A percentile compares a stretch with the other conserved stretches of the same genome.
Evolutionary conservation across 2,329 filamentous ascomycete genomes (phyloP).

Genomic region (Taxawa tesnikishii): DNA sequence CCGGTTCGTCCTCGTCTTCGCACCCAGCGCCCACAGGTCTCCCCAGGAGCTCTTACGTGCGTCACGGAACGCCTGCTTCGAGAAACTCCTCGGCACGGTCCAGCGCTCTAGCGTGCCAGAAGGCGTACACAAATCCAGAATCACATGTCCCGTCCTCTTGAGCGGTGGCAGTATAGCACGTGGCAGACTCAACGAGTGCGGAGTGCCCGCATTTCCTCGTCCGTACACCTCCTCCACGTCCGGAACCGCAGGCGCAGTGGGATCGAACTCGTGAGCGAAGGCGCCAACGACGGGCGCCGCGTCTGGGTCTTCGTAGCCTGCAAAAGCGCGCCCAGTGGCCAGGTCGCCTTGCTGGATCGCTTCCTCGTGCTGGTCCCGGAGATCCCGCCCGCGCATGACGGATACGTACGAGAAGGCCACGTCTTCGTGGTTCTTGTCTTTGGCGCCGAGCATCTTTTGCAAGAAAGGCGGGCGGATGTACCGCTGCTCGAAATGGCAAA

Average conservation of each 20-base stretch:
- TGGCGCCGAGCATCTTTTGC: conserved; percentile 58
- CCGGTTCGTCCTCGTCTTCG: conserved; percentile 64
- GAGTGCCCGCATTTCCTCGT: conserved; percentile 2
- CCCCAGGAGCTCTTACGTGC: conserved; percentile 86
- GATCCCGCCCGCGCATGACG: conserved; percentile 62
- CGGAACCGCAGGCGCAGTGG: conserved; percentile 8
- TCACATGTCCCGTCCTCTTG: conserved; percentile 80
- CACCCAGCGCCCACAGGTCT: conserved; percentile 88
- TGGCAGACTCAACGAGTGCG: conserved; percentile 55
- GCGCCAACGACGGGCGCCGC: not conserved
- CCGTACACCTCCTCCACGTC: conserved; percentile 6
- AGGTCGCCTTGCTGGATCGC: conserved; percentile 36
- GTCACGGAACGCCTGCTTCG: conserved; percentile 75
- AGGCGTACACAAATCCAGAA: conserved; percentile 82
- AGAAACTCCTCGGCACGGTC: conserved; percentile 76
- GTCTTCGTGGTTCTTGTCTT: conserved; percentile 73
- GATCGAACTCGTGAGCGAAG: conserved; percentile 4
- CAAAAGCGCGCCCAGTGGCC: conserved; percentile 55
- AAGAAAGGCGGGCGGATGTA: conserved; percentile 76
- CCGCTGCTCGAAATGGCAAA: conserved; percentile 81
- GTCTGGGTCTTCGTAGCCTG: conserved; percentile 50
- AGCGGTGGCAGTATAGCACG: conserved; percentile 67
- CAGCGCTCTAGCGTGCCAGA: conserved; percentile 79
- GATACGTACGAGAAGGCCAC: conserved; percentile 83
- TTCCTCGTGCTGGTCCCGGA: conserved; percentile 27